phyloP scores from a whole-genome alignment of 306 rosid genomes.

The Benincasa hispida region DNA sequence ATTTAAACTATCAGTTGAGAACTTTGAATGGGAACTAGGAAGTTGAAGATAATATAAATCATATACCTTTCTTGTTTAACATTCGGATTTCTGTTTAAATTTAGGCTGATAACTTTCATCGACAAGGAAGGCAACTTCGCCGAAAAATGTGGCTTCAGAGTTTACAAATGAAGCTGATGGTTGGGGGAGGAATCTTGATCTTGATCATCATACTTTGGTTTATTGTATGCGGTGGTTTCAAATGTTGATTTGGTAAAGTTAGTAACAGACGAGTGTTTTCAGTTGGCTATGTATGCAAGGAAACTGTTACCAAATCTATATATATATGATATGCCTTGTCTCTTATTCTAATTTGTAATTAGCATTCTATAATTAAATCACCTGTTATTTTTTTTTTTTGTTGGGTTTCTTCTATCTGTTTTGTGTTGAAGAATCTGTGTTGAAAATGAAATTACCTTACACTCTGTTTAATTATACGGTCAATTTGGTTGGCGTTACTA shows the following conservation, averaged over 20 bases:
- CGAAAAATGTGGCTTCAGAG: conserved; percentile 97
- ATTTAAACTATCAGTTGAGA: neutral
- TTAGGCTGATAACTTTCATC: conserved; percentile 97
- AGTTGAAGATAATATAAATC: neutral
- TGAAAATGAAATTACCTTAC: neutral
- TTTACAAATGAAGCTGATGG: conserved; percentile 83
- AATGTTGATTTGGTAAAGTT: conserved; percentile 40
- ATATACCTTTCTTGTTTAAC: neutral
- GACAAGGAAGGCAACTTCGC: conserved; percentile 92
- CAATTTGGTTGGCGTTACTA: neutral
- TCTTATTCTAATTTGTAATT: neutral
- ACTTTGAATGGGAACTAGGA: neutral
- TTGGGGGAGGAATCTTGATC: conserved; percentile 58
- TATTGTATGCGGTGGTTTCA: conserved; percentile 78
- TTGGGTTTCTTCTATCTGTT: neutral
- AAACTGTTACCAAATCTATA: neutral
- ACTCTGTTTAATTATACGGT: neutral
- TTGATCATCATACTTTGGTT: conserved; percentile 62
- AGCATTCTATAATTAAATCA: neutral
- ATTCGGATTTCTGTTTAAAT: conserved; percentile 4
- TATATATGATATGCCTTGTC: neutral
- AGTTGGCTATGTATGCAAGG: conserved; percentile 12
- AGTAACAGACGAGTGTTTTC: neutral
- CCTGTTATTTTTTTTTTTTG: neutral
- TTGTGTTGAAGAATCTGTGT: neutral